Evolutionary conservation across 257 asterid genomes (phyloP).

Genomic region (Fraxinus cuspidata): DNA sequence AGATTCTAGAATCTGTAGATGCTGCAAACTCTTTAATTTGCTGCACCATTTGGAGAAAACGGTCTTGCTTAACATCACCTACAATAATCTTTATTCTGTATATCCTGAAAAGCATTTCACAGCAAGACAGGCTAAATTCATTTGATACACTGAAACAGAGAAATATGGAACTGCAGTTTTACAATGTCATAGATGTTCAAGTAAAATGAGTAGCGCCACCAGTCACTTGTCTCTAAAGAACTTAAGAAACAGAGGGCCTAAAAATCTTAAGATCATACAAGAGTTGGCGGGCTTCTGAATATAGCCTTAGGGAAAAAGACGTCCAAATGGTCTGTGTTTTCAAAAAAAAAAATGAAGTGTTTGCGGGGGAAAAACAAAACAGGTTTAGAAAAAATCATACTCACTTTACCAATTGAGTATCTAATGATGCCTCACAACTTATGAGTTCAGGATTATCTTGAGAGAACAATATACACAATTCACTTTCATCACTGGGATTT

Average conservation of each 20-base stretch:
- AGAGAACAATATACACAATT: neutral
- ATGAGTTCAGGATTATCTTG: neutral
- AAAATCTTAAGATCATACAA: neutral
- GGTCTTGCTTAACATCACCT: neutral
- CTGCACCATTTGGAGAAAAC: neutral
- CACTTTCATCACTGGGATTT: neutral
- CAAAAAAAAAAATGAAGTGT: neutral
- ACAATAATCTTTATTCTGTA: neutral
- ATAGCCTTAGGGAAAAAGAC: neutral
- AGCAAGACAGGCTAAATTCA: neutral
- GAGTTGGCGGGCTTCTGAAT: neutral
- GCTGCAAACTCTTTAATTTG: neutral
- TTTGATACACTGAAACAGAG: neutral
- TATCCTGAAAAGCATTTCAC: neutral
- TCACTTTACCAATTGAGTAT: neutral
- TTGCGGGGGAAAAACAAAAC: neutral
- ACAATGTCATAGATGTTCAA: neutral
- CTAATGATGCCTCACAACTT: neutral
- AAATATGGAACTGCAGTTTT: neutral
- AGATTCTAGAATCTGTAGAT: neutral
- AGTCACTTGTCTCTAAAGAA: conserved; percentile 4
- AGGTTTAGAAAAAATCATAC: neutral
- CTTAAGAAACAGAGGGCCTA: neutral
- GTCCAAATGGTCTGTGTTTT: neutral
- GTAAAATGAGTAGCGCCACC: neutral